Evolutionary conservation across 768 basidiomycete genomes (phyloP).

Genomic region (Tulasnella sp.): DNA sequence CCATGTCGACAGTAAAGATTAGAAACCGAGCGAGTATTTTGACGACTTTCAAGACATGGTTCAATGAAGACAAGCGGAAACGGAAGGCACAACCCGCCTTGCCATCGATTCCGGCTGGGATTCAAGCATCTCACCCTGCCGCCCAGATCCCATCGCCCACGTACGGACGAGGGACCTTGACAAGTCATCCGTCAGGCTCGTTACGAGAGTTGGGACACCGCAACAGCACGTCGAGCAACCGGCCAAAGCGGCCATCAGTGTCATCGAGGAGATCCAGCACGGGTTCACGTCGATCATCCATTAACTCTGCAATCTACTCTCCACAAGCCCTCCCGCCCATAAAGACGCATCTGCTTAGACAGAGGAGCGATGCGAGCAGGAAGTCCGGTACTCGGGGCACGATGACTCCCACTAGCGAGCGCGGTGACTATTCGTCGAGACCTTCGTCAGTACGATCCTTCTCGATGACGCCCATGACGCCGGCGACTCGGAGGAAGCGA

Average conservation of each 20-base stretch:
- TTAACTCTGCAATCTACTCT: constrained; percentile 48
- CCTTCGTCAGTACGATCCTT: constrained; percentile 83
- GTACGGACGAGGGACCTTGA: not conserved
- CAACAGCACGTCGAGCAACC: not conserved
- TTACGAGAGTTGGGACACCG: not conserved
- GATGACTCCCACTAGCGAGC: constrained; percentile 82
- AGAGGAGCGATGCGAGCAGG: constrained; percentile 45
- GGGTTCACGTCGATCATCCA: constrained; percentile 67
- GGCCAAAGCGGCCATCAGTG: constrained; percentile 52
- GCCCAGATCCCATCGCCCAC: not conserved
- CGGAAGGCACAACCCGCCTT: constrained; percentile 47
- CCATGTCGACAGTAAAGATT: constrained; percentile 1
- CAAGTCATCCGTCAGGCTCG: not conserved
- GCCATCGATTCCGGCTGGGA: constrained; percentile 9
- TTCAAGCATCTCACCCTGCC: constrained; percentile 4
- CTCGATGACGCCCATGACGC: constrained; percentile 35
- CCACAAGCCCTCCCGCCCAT: constrained; percentile 21
- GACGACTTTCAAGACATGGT: constrained; percentile 81
- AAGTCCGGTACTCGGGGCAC: constrained; percentile 51
- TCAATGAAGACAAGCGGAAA: constrained; percentile 73
- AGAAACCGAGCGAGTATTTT: constrained; percentile 72
- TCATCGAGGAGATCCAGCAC: constrained; percentile 85
- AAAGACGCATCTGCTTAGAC: constrained; percentile 35
- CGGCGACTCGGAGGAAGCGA: constrained; percentile 28
- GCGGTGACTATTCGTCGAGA: constrained; percentile 63